phyloP scores from a whole-genome alignment of 73 alveolate species.

The Durusdinium trenchii region DNA sequence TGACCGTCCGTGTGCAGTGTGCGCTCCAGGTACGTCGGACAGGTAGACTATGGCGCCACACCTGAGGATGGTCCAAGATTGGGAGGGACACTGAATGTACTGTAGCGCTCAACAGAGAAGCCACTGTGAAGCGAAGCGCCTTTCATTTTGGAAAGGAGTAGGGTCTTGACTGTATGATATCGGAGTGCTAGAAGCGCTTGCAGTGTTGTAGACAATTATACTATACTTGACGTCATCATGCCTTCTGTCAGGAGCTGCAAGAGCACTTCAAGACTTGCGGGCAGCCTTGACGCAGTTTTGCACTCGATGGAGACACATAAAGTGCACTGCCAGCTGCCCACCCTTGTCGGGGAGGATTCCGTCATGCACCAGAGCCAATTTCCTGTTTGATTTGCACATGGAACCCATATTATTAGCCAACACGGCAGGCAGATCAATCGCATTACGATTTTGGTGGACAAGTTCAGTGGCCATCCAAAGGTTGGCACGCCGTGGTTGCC shows the following conservation, averaged over 20 bases:
- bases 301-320: too few species aligned
- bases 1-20: too few species aligned
- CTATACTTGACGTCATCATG: neutral
- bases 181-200: too few species aligned
- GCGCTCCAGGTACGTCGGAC: slow-evolving; percentile 91
- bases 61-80: slow-evolving; percentile 30
- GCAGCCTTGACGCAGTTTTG: too few species aligned
- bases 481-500: neutral
- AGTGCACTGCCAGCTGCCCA: too few species aligned
- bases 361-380: too few species aligned
- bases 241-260: slow-evolving; percentile 87
- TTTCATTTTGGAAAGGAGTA: too few species aligned
- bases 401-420: neutral
- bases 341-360: too few species aligned
- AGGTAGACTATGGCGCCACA: slow-evolving; percentile 96
- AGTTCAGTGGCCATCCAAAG: slow-evolving; percentile 96
- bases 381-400: neutral
- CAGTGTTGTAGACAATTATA: neutral
- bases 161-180: too few species aligned
- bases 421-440: slow-evolving; percentile 93
- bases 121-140: too few species aligned
- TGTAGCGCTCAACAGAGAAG: neutral
- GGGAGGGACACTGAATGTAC: neutral
- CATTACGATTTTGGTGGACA: slow-evolving; percentile 96
- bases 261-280: slow-evolving; percentile 97